phyloP scores from a whole-genome alignment of 1,139 yeast species.

The Debaryomycetaceae sp. region DNA sequence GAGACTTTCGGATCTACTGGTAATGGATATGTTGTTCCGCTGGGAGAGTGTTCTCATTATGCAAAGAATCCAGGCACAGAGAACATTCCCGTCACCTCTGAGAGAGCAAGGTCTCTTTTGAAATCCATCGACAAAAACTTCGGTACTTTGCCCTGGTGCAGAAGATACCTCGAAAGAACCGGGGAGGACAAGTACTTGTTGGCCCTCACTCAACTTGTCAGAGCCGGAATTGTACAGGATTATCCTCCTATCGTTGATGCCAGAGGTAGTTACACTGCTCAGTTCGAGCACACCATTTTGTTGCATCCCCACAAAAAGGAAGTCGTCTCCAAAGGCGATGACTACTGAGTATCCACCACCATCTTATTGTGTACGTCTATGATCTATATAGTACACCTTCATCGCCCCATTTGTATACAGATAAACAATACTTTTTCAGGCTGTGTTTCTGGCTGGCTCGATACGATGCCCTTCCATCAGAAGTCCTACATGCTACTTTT shows the following conservation, averaged over 20 bases:
- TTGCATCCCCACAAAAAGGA: conserved; percentile 91
- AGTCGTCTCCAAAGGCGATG: conserved; percentile 93
- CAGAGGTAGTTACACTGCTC: conserved; percentile 90
- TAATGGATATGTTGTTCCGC: conserved; percentile 77
- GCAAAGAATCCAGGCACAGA: conserved; percentile 55
- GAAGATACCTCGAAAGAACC: conserved; percentile 85
- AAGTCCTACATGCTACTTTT: too few relatives aligned
- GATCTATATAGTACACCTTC: too few relatives aligned
- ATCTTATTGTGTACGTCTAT: too few relatives aligned
- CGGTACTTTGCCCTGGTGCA: conserved; percentile 95
- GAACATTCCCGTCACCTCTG: conserved; percentile 47
- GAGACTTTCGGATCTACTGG: conserved; percentile 99
- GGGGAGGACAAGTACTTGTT: conserved; percentile 90
- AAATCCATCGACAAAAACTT: conserved; percentile 71
- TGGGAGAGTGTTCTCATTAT: conserved; percentile 95
- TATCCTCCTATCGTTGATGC: conserved; percentile 94
- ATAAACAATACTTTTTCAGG: too few relatives aligned
- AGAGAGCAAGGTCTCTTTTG: conserved; percentile 65
- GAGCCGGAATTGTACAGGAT: conserved; percentile 83
- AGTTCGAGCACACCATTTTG: conserved; percentile 89
- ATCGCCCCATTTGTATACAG: too few relatives aligned
- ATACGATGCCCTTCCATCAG: too few relatives aligned
- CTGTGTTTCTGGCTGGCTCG: too few relatives aligned
- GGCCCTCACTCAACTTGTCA: conserved; percentile 85
- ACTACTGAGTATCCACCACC: conserved; percentile 43